These are phyloP conservation scores for Hyaloscypha hepaticicola DNA, from an alignment of 495 filamentous ascomycete species.

Conservation along the genomic window DNA sequence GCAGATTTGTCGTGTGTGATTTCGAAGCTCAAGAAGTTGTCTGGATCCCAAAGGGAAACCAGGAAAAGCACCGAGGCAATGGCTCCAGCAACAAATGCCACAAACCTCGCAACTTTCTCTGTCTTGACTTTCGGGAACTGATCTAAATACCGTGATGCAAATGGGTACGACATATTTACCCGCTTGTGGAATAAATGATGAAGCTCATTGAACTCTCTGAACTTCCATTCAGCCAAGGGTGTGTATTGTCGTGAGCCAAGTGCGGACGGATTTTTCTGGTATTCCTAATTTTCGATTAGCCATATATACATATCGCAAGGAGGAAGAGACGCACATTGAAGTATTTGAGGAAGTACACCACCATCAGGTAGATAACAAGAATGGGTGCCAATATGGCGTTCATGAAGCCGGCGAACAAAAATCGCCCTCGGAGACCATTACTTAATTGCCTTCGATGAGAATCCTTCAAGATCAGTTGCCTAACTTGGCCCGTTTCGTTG, in stretches of 20 bases:
- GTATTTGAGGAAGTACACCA: slow-evolving; percentile 88
- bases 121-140: slow-evolving; percentile 97
- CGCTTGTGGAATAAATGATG: slow-evolving; percentile 87
- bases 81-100: slow-evolving; percentile 84
- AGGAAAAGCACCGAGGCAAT: slow-evolving; percentile 79
- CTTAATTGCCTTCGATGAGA: slow-evolving; percentile 77
- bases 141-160: slow-evolving; percentile 86
- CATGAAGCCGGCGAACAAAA: slow-evolving; percentile 78
- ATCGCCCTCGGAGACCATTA: slow-evolving; percentile 68
- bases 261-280: slow-evolving; percentile 85
- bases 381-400: slow-evolving; percentile 85
- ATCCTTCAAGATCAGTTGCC: slow-evolving; percentile 78
- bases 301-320: neutral
- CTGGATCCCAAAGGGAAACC: slow-evolving; percentile 79
- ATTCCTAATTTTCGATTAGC: slow-evolving; percentile 52
- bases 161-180: slow-evolving; percentile 91
- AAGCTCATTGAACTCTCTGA: slow-evolving; percentile 96
- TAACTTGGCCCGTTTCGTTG: slow-evolving; percentile 79
- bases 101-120: slow-evolving; percentile 74
- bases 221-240: slow-evolving; percentile 94
- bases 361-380: slow-evolving; percentile 74
- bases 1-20: slow-evolving; percentile 81
- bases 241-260: slow-evolving; percentile 85
- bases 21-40: slow-evolving; percentile 89
- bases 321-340: slow-evolving; percentile 64